Conservation (phyloP, 805 yeast species). For the Lipomyces sp. region DNA sequence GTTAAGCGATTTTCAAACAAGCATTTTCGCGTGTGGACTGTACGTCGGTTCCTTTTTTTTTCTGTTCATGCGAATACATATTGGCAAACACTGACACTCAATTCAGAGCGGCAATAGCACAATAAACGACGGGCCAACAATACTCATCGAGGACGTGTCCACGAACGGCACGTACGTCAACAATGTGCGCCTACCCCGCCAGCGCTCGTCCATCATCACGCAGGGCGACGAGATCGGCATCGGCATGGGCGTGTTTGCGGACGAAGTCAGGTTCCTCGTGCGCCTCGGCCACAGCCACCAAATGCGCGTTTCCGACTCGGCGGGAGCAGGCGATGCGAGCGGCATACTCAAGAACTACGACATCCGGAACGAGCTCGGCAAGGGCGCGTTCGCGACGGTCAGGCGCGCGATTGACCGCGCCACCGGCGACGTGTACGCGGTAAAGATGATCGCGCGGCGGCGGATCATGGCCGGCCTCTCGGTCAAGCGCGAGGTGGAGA, state of each 20-base stretch:
- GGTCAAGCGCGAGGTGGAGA: constrained; percentile 80
- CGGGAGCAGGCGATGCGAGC: background rate
- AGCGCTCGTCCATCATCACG: constrained; percentile 71
- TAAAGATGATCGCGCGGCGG: constrained; percentile 79
- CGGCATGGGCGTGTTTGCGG: constrained; percentile 79
- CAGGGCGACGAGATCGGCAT: constrained; percentile 94
- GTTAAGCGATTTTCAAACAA: constrained; percentile 68
- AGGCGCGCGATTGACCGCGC: constrained; percentile 82
- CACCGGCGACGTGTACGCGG: constrained; percentile 85
- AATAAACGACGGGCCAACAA: background rate
- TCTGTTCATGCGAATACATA: constrained; percentile 41
- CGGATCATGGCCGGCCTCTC: constrained; percentile 75
- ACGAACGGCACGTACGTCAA: constrained; percentile 93
- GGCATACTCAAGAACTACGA: constrained; percentile 68
- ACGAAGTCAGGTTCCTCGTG: constrained; percentile 52
- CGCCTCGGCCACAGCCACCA: constrained; percentile 45
- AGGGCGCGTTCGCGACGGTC: constrained; percentile 98
- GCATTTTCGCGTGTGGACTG: constrained; percentile 54
- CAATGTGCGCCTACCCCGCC: constrained; percentile 66
- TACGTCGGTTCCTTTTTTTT: too few species aligned
- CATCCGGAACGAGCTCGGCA: constrained; percentile 82
- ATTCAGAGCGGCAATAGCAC: too few species aligned
- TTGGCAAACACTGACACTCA: constrained; percentile 32
- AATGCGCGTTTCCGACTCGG: constrained; percentile 9
- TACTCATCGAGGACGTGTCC: constrained; percentile 53